These are phyloP conservation scores for Penicillium fimorum DNA, from an alignment of 495 filamentous ascomycete species.

Conservation along the genomic window DNA sequence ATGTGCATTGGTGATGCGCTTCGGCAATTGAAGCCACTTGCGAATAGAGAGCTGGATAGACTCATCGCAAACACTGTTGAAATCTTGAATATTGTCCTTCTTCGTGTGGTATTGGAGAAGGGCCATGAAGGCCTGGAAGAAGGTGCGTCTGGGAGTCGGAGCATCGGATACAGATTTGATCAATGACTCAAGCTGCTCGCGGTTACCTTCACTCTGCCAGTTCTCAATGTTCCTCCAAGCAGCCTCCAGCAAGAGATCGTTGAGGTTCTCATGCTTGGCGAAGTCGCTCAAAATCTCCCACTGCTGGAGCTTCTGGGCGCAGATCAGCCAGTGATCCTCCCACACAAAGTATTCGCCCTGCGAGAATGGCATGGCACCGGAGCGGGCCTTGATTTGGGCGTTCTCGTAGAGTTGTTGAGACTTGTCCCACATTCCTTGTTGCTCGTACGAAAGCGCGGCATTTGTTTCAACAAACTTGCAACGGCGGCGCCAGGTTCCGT, in stretches of 20 bases:
- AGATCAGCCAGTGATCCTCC: conserved; percentile 99
- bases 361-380: conserved; percentile 88
- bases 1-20: conserved; percentile 90
- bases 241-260: conserved; percentile 92
- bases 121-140: conserved; percentile 98
- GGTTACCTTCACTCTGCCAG: conserved; percentile 80
- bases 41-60: conserved; percentile 93
- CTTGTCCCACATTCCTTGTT: conserved; percentile 99
- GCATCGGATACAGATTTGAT: conserved; percentile 97
- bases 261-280: conserved; percentile 98
- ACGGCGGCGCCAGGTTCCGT: conserved; percentile 93
- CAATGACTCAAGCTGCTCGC: conserved; percentile 83
- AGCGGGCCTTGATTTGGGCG: conserved; percentile 94
- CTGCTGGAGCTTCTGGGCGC: conserved; percentile 96
- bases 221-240: conserved; percentile 92
- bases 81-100: conserved; percentile 74
- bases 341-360: conserved; percentile 97
- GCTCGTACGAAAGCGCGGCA: conserved; percentile 93
- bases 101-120: conserved; percentile 90
- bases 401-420: conserved; percentile 93
- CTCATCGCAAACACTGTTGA: conserved; percentile 88
- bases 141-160: conserved; percentile 85
- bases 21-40: conserved; percentile 96
- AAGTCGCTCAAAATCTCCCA: conserved; percentile 98
- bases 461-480: conserved; percentile 97